Conservation (phyloP, 495 filamentous ascomycete genomes). For the Alectoria sarmentosa region DNA sequence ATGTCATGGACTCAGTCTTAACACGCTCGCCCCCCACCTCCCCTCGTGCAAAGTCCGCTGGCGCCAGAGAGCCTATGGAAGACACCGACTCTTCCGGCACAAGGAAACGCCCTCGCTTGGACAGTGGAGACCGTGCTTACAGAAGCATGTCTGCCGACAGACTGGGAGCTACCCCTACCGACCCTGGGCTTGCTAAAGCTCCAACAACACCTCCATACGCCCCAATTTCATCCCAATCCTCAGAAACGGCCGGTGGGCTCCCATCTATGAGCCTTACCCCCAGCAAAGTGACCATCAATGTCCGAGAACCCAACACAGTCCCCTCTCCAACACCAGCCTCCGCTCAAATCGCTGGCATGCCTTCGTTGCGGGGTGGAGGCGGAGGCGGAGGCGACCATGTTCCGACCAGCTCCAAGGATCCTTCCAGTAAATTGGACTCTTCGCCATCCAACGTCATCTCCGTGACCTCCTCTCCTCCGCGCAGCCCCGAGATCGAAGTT, state of each 20-base stretch:
- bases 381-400: constrained; percentile 2
- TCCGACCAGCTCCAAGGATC: neutral
- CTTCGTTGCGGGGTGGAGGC: neutral
- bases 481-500: constrained; percentile 49
- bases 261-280: constrained; percentile 31
- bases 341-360: neutral
- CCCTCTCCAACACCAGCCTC: constrained; percentile 4
- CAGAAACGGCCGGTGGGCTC: neutral
- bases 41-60: constrained; percentile 28
- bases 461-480: constrained; percentile 42
- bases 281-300: constrained; percentile 52
- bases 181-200: constrained; percentile 28
- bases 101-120: constrained; percentile 57
- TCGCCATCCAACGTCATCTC: constrained; percentile 35
- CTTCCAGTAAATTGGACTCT: constrained; percentile 10
- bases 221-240: neutral
- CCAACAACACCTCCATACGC: constrained; percentile 25
- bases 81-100: constrained; percentile 46
- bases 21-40: constrained; percentile 21
- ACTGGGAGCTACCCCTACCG: constrained; percentile 26
- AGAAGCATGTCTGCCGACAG: constrained; percentile 40
- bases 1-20: constrained; percentile 33
- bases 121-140: constrained; percentile 44
- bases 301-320: constrained; percentile 16
- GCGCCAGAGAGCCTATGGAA: constrained; percentile 48